A percentile compares a stretch with the other conserved stretches of the same genome.
phyloP scores from a whole-genome alignment of 768 basidiomycete genomes.

The Lyophyllum shimeji region DNA sequence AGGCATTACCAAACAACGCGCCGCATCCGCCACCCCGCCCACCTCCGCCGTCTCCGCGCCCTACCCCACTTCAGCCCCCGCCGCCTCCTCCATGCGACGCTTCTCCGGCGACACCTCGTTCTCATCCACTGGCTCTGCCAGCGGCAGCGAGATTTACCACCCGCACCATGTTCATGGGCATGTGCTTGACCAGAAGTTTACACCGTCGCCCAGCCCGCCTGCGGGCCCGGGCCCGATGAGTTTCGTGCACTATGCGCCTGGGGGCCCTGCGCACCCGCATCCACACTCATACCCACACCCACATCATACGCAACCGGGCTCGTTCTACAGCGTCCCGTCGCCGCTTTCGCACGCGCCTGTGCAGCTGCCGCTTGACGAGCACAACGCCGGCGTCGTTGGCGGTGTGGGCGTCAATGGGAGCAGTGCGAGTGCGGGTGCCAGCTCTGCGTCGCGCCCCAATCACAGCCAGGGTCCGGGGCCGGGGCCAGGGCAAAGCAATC shows the following conservation, averaged over 20 bases:
- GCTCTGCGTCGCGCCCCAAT: no score
- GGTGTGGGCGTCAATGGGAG: background rate
- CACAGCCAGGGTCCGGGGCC: no score
- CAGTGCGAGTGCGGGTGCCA: background rate
- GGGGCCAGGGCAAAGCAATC: no score
- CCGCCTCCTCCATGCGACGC: conserved; percentile 33
- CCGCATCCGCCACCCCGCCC: conserved; percentile 38
- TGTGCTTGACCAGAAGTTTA: conserved; percentile 31
- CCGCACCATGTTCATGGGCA: conserved; percentile 34
- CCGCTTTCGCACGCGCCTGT: conserved; percentile 45
- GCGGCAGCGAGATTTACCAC: conserved; percentile 56
- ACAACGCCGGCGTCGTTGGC: background rate
- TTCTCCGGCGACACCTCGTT: conserved; percentile 49
- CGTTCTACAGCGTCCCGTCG: conserved; percentile 54
- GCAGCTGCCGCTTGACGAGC: conserved; percentile 26
- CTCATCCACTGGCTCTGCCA: conserved; percentile 54
- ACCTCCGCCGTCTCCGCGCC: conserved; percentile 33
- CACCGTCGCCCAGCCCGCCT: conserved; percentile 71
- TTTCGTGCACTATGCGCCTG: conserved; percentile 58
- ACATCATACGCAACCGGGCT: conserved; percentile 23
- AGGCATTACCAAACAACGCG: conserved; percentile 35
- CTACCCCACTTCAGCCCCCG: conserved; percentile 31
- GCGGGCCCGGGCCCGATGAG: conserved; percentile 39
- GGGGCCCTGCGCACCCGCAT: conserved; percentile 27
- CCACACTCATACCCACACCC: background rate